These are phyloP conservation scores for Amanita pseudoporphyria DNA, from an alignment of 768 basidiomycete species.

Conservation along the genomic window DNA sequence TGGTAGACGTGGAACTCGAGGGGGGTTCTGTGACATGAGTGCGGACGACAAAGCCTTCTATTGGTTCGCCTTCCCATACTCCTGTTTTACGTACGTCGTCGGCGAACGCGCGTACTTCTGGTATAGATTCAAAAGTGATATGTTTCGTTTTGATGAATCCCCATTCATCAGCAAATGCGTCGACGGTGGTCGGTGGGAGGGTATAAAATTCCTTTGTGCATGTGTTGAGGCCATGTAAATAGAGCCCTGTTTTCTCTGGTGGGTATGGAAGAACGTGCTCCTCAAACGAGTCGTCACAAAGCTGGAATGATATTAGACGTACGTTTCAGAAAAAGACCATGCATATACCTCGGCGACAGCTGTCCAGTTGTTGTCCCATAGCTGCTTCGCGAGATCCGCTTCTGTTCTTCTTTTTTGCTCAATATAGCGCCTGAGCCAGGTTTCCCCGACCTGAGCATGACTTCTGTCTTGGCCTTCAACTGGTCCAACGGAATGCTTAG, in stretches of 20 bases:
- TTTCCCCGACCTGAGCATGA: constrained; percentile 78
- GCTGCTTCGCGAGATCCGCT: constrained; percentile 56
- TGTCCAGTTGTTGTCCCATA: constrained; percentile 83
- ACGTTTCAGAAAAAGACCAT: neutral
- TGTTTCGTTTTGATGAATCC: constrained; percentile 81
- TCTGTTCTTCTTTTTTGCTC: constrained; percentile 51
- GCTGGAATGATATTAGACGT: constrained; percentile 33
- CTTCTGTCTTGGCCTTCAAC: constrained; percentile 32
- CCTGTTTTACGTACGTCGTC: constrained; percentile 55
- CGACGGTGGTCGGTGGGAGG: constrained; percentile 53
- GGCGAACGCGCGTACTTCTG: constrained; percentile 67
- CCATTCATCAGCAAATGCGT: constrained; percentile 80
- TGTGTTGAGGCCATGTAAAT: constrained; percentile 86
- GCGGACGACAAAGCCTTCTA: constrained; percentile 95
- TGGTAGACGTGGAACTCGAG: constrained; percentile 7
- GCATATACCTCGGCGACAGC: constrained; percentile 78
- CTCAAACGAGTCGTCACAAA: constrained; percentile 96
- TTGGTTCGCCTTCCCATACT: constrained; percentile 71
- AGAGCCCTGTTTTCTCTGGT: constrained; percentile 76
- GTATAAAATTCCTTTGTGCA: constrained; percentile 62
- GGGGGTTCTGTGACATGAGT: constrained; percentile 47
- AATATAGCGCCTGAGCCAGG: constrained; percentile 73
- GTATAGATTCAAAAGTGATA: constrained; percentile 45
- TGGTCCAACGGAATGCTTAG: constrained; percentile 84
- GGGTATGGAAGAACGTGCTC: constrained; percentile 90